Evolutionary conservation across 2,329 filamentous ascomycete species (phyloP).

Genomic region (Penicillium thymicola): DNA sequence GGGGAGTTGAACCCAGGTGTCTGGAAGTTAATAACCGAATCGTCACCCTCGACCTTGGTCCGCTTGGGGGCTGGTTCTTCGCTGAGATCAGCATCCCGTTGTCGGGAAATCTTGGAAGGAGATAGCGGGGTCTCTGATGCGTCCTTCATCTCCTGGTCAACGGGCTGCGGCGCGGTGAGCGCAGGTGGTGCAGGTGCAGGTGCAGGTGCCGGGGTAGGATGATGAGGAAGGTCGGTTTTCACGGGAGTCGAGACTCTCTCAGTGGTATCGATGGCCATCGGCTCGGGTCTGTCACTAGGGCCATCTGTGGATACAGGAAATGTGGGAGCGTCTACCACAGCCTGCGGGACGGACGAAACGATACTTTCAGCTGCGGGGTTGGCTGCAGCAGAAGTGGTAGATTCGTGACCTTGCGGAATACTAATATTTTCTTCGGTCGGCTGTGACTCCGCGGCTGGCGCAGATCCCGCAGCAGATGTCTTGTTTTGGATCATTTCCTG

Average conservation of each 20-base stretch:
- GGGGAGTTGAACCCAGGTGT: constrained; percentile 43
- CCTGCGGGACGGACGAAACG: not conserved
- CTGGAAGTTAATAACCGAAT: constrained; percentile 46
- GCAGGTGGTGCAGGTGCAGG: not conserved
- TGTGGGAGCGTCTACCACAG: not conserved
- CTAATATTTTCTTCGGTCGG: not conserved
- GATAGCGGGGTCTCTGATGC: constrained; percentile 51
- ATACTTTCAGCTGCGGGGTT: not conserved
- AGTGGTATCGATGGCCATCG: constrained; percentile 23
- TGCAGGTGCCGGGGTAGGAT: constrained; percentile 24
- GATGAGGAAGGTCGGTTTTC: constrained; percentile 37
- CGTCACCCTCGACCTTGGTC: constrained; percentile 65
- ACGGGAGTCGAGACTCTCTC: constrained; percentile 14
- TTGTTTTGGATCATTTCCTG: constrained; percentile 7
- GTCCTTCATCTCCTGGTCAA: constrained; percentile 55
- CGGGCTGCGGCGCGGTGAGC: constrained; percentile 21
- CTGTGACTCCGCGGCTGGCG: constrained; percentile 9
- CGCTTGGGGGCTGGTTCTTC: constrained; percentile 73
- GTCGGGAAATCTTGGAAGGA: constrained; percentile 63
- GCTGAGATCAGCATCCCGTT: constrained; percentile 68
- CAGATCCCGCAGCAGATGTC: constrained; percentile 10
- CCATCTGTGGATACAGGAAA: constrained; percentile 7
- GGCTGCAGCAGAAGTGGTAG: not conserved
- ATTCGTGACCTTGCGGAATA: not conserved
- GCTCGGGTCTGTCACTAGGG: constrained; percentile 7